phyloP scores from a whole-genome alignment of 2,329 filamentous ascomycete species.

The Ilyonectria mors-panacis region DNA sequence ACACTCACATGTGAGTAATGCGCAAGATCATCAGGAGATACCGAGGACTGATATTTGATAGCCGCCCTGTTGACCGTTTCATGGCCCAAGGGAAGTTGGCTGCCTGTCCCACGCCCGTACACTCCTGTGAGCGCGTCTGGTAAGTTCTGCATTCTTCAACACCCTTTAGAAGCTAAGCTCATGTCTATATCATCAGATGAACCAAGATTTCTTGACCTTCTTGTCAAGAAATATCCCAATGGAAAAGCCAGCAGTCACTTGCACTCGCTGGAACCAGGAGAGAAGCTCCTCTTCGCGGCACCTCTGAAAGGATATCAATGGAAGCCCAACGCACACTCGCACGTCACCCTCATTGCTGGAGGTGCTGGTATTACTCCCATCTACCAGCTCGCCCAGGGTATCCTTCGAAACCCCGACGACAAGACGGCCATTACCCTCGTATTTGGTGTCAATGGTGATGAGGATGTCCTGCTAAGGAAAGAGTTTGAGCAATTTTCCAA shows the following conservation, averaged over 20 bases:
- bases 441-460: slow-evolving; percentile 76
- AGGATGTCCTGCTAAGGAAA: slow-evolving; percentile 69
- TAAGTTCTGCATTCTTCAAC: slow-evolving; percentile 46
- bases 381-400: slow-evolving; percentile 74
- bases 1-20: slow-evolving; percentile 61
- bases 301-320: slow-evolving; percentile 69
- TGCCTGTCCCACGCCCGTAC: slow-evolving; percentile 76
- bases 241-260: slow-evolving; percentile 76
- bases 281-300: slow-evolving; percentile 70
- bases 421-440: slow-evolving; percentile 75
- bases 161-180: slow-evolving; percentile 39
- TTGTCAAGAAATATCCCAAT: slow-evolving; percentile 78
- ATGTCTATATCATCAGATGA: slow-evolving; percentile 55
- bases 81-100: slow-evolving; percentile 69
- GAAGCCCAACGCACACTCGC: slow-evolving; percentile 63
- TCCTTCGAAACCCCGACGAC: slow-evolving; percentile 74
- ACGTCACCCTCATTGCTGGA: slow-evolving; percentile 77
- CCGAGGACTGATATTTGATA: slow-evolving; percentile 37
- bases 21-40: too few species aligned
- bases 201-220: slow-evolving; percentile 72
- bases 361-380: slow-evolving; percentile 82
- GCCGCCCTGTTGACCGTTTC: slow-evolving; percentile 73
- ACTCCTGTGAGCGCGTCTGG: slow-evolving; percentile 72
- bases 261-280: slow-evolving; percentile 75
- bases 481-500: slow-evolving; percentile 70